Evolutionary conservation across 2,329 filamentous ascomycete species (phyloP).

Genomic region (Mollisia scopiformis): DNA sequence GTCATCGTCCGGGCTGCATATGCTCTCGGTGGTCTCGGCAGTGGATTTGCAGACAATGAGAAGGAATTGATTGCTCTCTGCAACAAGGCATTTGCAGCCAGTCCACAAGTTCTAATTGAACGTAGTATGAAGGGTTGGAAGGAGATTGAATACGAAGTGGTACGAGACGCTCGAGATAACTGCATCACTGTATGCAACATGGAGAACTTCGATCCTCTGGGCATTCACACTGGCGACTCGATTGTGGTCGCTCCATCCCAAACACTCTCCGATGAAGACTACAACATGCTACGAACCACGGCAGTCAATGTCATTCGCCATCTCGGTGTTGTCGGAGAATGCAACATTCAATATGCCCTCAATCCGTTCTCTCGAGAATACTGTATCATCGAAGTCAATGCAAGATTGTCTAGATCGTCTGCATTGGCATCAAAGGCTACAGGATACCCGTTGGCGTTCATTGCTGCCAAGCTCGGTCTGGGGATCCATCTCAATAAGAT

Average conservation of each 20-base stretch:
- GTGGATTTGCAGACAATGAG: slow-evolving; percentile 92
- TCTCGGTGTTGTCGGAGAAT: slow-evolving; percentile 95
- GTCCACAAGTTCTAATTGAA: slow-evolving; percentile 95
- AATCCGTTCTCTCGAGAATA: slow-evolving; percentile 96
- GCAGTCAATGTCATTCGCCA: slow-evolving; percentile 97
- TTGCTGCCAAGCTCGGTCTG: slow-evolving; percentile 94
- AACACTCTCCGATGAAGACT: slow-evolving; percentile 95
- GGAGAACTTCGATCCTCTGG: slow-evolving; percentile 99
- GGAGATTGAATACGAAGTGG: slow-evolving; percentile 98
- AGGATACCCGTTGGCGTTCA: slow-evolving; percentile 93
- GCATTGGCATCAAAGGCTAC: slow-evolving; percentile 96
- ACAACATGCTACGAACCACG: slow-evolving; percentile 98
- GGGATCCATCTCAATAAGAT: slow-evolving; percentile 96
- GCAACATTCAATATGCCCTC: slow-evolving; percentile 97
- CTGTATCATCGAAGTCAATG: slow-evolving; percentile 99
- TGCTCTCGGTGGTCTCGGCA: slow-evolving; percentile 90
- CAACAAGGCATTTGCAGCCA: slow-evolving; percentile 92
- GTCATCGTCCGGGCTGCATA: slow-evolving; percentile 98
- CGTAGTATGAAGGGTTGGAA: slow-evolving; percentile 99
- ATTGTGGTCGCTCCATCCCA: slow-evolving; percentile 98
- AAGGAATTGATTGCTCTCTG: slow-evolving; percentile 83
- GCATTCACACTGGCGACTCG: slow-evolving; percentile 97
- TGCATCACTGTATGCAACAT: slow-evolving; percentile 99
- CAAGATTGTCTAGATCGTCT: slow-evolving; percentile 91
- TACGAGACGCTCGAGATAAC: slow-evolving; percentile 93